A percentile compares a stretch with the other conserved stretches of the same genome.
Conservation (phyloP, 129 eudicot genomes). For the Pseudognaphalium luteoalbum region DNA sequence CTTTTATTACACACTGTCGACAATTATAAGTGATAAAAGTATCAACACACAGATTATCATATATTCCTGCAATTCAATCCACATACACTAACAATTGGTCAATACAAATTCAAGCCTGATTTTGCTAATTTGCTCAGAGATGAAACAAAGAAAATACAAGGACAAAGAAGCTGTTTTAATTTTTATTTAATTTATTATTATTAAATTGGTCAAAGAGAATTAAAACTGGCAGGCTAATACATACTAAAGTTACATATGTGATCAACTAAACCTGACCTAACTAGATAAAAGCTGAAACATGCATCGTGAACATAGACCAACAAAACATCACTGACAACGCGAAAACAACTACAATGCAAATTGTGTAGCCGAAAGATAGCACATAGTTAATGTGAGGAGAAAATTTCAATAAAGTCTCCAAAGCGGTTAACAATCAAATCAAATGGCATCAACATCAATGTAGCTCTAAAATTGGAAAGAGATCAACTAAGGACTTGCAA, state of each 20-base stretch:
- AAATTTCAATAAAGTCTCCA: not conserved
- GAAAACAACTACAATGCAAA: too few species aligned
- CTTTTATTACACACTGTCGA: conserved; percentile 14
- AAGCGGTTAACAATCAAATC: not conserved
- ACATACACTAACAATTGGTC: not conserved
- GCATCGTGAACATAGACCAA: not conserved
- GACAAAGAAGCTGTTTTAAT: not conserved
- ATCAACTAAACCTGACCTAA: not conserved
- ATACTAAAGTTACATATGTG: too few species aligned
- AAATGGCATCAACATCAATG: too few species aligned
- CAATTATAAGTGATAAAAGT: conserved; percentile 5
- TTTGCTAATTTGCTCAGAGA: not conserved
- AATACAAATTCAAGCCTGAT: not conserved
- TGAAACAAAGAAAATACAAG: not conserved
- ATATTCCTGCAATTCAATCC: not conserved
- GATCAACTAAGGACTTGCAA: not conserved
- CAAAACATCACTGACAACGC: not conserved
- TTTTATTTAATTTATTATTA: too few species aligned
- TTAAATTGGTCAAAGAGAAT: too few species aligned
- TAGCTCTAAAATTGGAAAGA: too few species aligned
- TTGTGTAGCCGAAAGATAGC: too few species aligned
- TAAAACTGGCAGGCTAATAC: too few species aligned
- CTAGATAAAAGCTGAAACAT: too few species aligned
- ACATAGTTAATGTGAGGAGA: not conserved
- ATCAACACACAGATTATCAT: conserved; percentile 7